A percentile compares a stretch with the other conserved stretches of the same genome.
Conservation (phyloP, 129 eudicot genomes). For the Pittosporum tobira region DNA sequence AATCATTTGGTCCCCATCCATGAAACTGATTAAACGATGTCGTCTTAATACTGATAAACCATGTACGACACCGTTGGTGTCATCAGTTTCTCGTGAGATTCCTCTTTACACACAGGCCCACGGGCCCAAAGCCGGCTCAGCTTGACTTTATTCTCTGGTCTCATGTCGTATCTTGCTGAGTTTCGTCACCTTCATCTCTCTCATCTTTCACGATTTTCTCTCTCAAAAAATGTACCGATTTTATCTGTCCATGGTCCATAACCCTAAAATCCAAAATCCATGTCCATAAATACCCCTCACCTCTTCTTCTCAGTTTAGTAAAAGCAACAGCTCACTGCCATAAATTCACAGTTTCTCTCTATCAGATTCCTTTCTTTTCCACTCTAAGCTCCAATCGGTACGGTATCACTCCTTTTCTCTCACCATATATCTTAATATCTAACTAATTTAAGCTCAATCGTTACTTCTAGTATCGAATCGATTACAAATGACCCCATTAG, state of each 20-base stretch:
- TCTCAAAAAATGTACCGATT: conserved; percentile 1
- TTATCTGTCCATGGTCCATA: conserved; percentile 2
- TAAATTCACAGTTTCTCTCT: conserved; percentile 15
- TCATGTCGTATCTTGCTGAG: neutral
- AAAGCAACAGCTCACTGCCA: conserved; percentile 1
- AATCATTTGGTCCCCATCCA: too few relatives aligned
- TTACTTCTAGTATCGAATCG: conserved; percentile 29
- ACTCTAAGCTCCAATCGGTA: conserved; percentile 35
- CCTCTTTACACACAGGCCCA: too few relatives aligned
- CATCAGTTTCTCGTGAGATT: too few relatives aligned
- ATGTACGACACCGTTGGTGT: too few relatives aligned
- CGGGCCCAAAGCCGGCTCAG: too few relatives aligned
- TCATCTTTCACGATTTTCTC: neutral
- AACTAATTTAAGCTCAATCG: conserved; percentile 18
- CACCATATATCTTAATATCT: conserved; percentile 11
- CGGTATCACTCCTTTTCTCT: conserved; percentile 12
- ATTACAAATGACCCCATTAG: conserved; percentile 5
- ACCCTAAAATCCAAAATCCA: neutral
- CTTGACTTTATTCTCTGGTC: neutral
- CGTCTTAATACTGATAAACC: too few relatives aligned
- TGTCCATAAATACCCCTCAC: conserved; percentile 9
- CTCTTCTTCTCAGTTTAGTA: neutral
- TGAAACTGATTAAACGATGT: too few relatives aligned
- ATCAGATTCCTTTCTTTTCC: conserved; percentile 28
- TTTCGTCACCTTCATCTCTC: neutral